Conservation (phyloP, 352 stramenopile species). For the Globisporangium recalcitrans region DNA sequence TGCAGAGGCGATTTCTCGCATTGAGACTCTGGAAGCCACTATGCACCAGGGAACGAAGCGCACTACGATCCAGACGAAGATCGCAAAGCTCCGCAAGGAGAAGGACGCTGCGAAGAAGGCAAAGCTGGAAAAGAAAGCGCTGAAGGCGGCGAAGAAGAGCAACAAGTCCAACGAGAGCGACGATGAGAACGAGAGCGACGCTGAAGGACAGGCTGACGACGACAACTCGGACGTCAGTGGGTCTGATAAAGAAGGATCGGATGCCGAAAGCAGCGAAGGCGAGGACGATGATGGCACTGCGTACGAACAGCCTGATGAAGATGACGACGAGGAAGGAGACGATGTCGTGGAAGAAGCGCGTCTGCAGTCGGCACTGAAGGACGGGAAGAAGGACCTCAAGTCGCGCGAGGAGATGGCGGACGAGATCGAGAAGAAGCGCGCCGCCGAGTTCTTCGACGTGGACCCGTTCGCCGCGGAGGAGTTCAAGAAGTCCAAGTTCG, state of each 20-base stretch:
- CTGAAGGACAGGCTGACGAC: conserved; percentile 16
- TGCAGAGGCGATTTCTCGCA: conserved; percentile 74
- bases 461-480: conserved; percentile 75
- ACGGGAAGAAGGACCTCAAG: conserved; percentile 45
- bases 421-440: conserved; percentile 75
- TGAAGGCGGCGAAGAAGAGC: conserved; percentile 34
- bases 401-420: conserved; percentile 61
- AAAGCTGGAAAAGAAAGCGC: conserved; percentile 48
- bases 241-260: conserved; percentile 7
- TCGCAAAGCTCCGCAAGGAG: conserved; percentile 76
- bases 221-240: conserved; percentile 26
- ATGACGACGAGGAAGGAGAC: conserved; percentile 50
- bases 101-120: conserved; percentile 54
- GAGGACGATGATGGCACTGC: conserved; percentile 26
- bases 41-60: conserved; percentile 58
- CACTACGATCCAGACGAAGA: conserved; percentile 84
- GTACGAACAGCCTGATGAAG: conserved; percentile 32
- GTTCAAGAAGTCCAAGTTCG: conserved; percentile 80
- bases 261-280: background rate
- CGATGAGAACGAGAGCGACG: conserved; percentile 13
- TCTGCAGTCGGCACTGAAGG: conserved; percentile 59
- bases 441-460: conserved; percentile 75
- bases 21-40: conserved; percentile 66
- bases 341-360: conserved; percentile 74
- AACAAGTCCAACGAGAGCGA: conserved; percentile 15